Conservation (phyloP, 306 rosid species). For the Betula pendula region DNA sequence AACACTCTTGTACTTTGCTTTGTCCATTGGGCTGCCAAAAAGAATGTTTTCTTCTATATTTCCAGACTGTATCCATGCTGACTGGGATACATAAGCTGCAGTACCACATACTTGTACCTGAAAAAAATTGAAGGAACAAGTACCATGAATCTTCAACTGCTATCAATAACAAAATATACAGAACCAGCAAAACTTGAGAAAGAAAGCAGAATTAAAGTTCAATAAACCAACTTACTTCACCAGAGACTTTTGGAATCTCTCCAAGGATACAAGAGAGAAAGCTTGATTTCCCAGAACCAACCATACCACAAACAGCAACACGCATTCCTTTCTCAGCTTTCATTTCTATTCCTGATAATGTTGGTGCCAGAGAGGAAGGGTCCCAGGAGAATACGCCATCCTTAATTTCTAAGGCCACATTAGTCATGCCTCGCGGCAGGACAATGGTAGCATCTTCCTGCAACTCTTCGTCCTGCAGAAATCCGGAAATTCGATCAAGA, state of each 20-base stretch:
- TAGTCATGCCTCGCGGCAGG: constrained; percentile 72
- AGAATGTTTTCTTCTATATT: constrained; percentile 91
- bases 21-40: constrained; percentile 83
- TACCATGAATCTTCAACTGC: constrained; percentile 9
- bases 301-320: constrained; percentile 95
- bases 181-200: constrained; percentile 21
- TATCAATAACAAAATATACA: constrained; percentile 9
- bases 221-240: constrained; percentile 74
- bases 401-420: constrained; percentile 72
- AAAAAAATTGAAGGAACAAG: constrained; percentile 30
- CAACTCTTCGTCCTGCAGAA: constrained; percentile 92
- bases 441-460: constrained; percentile 83
- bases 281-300: constrained; percentile 96
- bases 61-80: constrained; percentile 96
- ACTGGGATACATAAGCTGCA: constrained; percentile 87
- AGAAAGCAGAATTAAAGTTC: constrained; percentile 31
- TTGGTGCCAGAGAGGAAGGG: constrained; percentile 65
- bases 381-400: constrained; percentile 87
- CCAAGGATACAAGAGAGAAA: constrained; percentile 96
- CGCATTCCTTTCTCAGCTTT: constrained; percentile 85
- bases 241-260: constrained; percentile 84
- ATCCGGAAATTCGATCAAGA: constrained; percentile 86
- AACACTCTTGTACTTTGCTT: constrained; percentile 94
- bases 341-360: constrained; percentile 75
- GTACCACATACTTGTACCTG: constrained; percentile 89